Evolutionary conservation across 345 rosid genomes (phyloP), one percentile per base, ranked within the genome.

Genomic region (Boechera retrofracta): DNA sequence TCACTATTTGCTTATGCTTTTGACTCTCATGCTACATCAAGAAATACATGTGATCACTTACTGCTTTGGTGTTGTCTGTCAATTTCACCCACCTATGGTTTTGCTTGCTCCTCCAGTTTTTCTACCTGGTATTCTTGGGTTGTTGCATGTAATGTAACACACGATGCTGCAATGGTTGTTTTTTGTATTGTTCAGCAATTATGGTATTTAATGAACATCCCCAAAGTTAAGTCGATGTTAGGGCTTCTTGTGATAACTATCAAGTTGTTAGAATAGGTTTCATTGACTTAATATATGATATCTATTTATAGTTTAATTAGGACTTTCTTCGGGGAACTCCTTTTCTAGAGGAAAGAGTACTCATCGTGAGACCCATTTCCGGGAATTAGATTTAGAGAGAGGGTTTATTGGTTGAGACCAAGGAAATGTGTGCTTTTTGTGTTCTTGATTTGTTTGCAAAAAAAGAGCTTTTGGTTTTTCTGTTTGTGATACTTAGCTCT

Each of bases 21-120:
- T 74, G 38, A 47, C 73, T 24, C 31, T 68, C 62, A 48, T 56
- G 65, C 11, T 54, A 21, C 2, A 44, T 26, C 48, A 68, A 44
- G 36, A 44, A 42, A 15, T 35, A 57, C 11, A 2, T 47, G n/a
- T 66, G 24, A 69, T 26, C 72, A 15, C 29, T 74, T 66, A 54
- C 49, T 65, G 65, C 49, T 44, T 64, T 44, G 48, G 32, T 21
- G 57, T 26, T 51, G 41, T 26, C 38, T 47, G 9, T 61, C 51
- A 74, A 7, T 39, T 53, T 68, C 15, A 53, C 35, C 5, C 26
- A 48, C 45, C 16, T 63, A 12, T 28, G 21, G 35, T 24, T 45
- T 21, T 66, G 48, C 41, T 45, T 74, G 21, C 59, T 66, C 41
- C 72, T 44, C 1, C 3, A 6, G 3, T 21, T 53, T 53, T 53